These are phyloP conservation scores for Dipteronia sinensis DNA, from an alignment of 345 rosid species.

Conservation along the genomic window DNA sequence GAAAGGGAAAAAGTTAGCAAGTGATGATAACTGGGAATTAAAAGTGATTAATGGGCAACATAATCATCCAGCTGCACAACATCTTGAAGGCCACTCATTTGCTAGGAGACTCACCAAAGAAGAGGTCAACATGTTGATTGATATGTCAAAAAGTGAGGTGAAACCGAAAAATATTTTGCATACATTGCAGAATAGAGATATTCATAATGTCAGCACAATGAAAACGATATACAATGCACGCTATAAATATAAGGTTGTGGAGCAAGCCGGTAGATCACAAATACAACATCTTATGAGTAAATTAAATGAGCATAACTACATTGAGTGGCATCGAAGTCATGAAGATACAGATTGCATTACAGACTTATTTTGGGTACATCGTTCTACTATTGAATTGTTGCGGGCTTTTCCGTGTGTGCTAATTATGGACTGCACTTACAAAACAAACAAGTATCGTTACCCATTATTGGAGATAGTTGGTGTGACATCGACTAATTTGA, in stretches of 20 bases:
- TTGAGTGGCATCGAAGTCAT: background rate
- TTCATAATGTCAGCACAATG: too few relatives aligned
- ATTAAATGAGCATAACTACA: background rate
- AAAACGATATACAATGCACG: background rate
- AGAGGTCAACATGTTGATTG: too few relatives aligned
- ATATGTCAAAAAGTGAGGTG: too few relatives aligned
- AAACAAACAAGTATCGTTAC: conserved; percentile 9
- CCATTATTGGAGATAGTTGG: conserved; percentile 23
- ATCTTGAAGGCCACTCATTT: too few relatives aligned
- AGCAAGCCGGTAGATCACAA: conserved; percentile 6
- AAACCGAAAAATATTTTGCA: too few relatives aligned
- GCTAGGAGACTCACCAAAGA: too few relatives aligned
- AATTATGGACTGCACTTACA: conserved; percentile 16
- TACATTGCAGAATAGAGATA: too few relatives aligned
- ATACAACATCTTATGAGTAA: conserved; percentile 16
- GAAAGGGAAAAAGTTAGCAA: too few relatives aligned
- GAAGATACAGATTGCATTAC: conserved; percentile 8
- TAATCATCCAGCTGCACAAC: too few relatives aligned
- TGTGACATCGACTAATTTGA: conserved; percentile 14
- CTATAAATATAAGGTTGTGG: background rate
- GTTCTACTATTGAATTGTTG: conserved; percentile 8
- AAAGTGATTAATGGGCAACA: too few relatives aligned
- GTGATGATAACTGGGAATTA: too few relatives aligned
- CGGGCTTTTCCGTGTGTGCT: conserved; percentile 17
- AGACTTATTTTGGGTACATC: conserved; percentile 21